Conservation (phyloP, 2,329 filamentous ascomycete genomes). For the Rasamsonia emersonii region DNA sequence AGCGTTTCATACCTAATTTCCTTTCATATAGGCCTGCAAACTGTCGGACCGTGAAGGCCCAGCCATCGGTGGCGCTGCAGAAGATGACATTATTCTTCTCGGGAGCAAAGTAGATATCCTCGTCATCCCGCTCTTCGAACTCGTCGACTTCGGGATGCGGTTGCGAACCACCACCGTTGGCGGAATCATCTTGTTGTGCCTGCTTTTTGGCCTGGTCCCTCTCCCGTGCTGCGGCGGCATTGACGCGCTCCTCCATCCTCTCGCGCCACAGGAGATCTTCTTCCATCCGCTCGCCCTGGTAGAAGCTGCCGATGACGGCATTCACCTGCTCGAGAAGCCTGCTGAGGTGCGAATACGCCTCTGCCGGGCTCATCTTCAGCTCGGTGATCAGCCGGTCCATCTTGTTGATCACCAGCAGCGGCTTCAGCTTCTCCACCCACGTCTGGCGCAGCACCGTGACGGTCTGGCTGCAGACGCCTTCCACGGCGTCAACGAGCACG, state of each 20-base stretch:
- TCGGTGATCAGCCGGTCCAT: conserved; percentile 93
- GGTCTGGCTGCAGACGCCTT: conserved; percentile 96
- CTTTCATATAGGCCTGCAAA: conserved; percentile 92
- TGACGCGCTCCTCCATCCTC: conserved; percentile 77
- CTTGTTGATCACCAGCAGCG: conserved; percentile 93
- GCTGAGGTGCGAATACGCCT: conserved; percentile 82
- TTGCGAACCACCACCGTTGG: conserved; percentile 44
- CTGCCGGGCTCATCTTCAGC: conserved; percentile 80
- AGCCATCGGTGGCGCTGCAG: conserved; percentile 94
- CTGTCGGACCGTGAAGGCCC: conserved; percentile 94
- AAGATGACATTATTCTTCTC: conserved; percentile 99
- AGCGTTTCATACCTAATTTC: conserved; percentile 89
- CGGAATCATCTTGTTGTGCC: conserved; percentile 27
- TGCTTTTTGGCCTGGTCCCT: conserved; percentile 34
- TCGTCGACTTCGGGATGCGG: conserved; percentile 44
- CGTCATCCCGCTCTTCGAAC: conserved; percentile 88
- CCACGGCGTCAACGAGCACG: conserved; percentile 90
- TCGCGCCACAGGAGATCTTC: conserved; percentile 95
- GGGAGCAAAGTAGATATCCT: conserved; percentile 95
- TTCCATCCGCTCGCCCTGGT: conserved; percentile 96
- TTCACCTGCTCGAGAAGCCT: conserved; percentile 94
- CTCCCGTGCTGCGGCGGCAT: conserved; percentile 58
- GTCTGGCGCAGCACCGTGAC: conserved; percentile 92
- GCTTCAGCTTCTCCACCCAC: conserved; percentile 93
- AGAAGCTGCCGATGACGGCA: conserved; percentile 93